Evolutionary conservation across 768 basidiomycete species (phyloP).

Genomic region (Amyloporia xantha): DNA sequence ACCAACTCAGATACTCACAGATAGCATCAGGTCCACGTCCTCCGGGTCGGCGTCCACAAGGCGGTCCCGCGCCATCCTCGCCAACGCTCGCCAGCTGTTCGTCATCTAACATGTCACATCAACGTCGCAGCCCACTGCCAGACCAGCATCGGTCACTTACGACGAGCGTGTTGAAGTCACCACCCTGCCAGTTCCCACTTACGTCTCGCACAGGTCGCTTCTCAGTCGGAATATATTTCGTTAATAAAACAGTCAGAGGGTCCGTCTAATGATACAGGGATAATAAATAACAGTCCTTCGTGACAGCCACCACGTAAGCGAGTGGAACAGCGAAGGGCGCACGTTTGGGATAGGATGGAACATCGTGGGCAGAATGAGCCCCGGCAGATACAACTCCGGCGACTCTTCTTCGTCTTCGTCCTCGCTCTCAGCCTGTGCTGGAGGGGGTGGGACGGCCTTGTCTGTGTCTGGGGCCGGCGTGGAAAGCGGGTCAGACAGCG

Average conservation of each 20-base stretch:
- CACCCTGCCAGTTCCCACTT: constrained; percentile 65
- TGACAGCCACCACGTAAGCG: constrained; percentile 58
- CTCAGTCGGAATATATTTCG: constrained; percentile 80
- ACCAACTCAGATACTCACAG: constrained; percentile 38
- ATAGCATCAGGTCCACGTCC: constrained; percentile 56
- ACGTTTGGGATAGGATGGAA: constrained; percentile 89
- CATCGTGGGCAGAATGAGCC: constrained; percentile 67
- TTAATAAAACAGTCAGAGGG: constrained; percentile 72
- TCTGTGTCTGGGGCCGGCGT: constrained; percentile 34
- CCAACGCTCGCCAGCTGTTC: constrained; percentile 81
- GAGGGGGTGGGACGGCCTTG: constrained; percentile 51
- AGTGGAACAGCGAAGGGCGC: constrained; percentile 48
- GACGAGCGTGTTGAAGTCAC: constrained; percentile 73
- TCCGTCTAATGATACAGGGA: constrained; percentile 56
- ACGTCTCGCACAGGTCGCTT: constrained; percentile 67
- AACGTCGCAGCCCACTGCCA: not conserved
- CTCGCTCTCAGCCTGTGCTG: constrained; percentile 28
- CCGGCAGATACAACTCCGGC: constrained; percentile 60
- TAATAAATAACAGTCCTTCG: constrained; percentile 33
- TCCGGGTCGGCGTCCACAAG: constrained; percentile 66
- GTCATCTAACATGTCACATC: constrained; percentile 53
- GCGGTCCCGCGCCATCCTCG: constrained; percentile 77
- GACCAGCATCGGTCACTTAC: constrained; percentile 49
- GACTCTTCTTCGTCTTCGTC: constrained; percentile 45
- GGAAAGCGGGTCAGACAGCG: constrained; percentile 17